Evolutionary conservation across 306 rosid genomes (phyloP), one percentile per base, ranked within the genome.

Genomic region (Cucurbita pepo): DNA sequence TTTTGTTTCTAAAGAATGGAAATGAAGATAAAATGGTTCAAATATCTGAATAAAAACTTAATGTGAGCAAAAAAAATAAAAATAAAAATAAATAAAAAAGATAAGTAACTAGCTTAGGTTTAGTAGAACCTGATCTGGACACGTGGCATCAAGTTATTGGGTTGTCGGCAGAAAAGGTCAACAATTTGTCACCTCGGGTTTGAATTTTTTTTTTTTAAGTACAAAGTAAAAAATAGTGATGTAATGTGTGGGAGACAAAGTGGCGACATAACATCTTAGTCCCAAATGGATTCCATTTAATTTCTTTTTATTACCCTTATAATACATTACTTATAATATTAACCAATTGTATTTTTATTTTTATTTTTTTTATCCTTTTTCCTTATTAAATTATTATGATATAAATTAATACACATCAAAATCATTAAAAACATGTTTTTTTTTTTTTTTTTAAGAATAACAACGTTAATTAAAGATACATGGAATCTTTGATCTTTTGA

Each of bases 161-260:
- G 47, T 51, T 69, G 74, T 51, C 59, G 74, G 74, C 74, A 48
- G 45, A 69, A 3, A 30, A 59, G 9, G 59, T 69, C 74, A 69
- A 51, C n/a, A 69, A 7, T 22, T 25, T 25, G 56, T 47, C 21
- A 63, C 30, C 44, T 41, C 9, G 51, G 70, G 51, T 40, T 40
- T 43, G 37, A 65, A 44, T 21, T 21, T 21, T 21, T n/a, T 44
- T 4, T 44, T 21, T 14, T 0, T 43, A 51, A 51, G 74, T 51
- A 69, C 30, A 69, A 50, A 50, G 10, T 14, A 15, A 69, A 48
- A 18, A 64, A 64, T 69, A 34, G 13, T 65, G 54, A 65, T 65
- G 71, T 34, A 69, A 69, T 51, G 74, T 51, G 74, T 30, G 74
- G 74, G 57, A 69, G 74, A 69, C 74, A 69, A 51, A 16, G 74